Evolutionary conservation across 2,329 filamentous ascomycete species (phyloP), one percentile per base, ranked within the genome.

Genomic region (Leptodontidium sp.): DNA sequence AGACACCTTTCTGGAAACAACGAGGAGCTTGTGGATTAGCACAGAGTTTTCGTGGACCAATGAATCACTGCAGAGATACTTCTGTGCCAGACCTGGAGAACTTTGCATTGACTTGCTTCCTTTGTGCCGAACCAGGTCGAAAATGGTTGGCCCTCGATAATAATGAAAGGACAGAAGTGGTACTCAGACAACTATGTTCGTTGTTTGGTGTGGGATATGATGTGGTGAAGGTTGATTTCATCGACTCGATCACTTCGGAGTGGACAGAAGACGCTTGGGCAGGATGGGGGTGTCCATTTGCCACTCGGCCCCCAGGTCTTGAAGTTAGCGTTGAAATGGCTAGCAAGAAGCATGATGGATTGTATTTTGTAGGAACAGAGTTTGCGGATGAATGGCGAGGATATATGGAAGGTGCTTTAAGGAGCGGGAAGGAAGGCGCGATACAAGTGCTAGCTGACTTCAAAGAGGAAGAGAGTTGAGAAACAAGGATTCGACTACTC

Each of bases 1-100:
- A 74, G 74, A 4, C 68, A 62, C 50, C 70, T 75, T 75, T 0
- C 71, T 83, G 15, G 58, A 61, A 61, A 24, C 40, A 12, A 24
- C 58, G 29, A 32, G 58, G 58, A 26, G 35, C 57, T 7, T 59
- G 57, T 45, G 57, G 57, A 8, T 38, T 59, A 26, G 57, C 57
- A 26, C 57, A 59, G 35, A 59, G 58, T 17, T 61, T 61, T 15
- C 58, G 58, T 26, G 58, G 58, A 29, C 58, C 38, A 8, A 47
- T 61, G 21, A 61, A 61, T 32, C 58, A 61, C 40, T 61, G 58
- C 21, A 24, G 58, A 45, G 58, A 61, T 15, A 61, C 58, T 61
- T 61, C 58, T 12, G 58, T 61, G 7, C 26, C 50, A n/a, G 50
- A 53, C 5, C 50, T 17, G n/a, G 15, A 53, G 14, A 53, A 53